Base-by-base conservation (phyloP, 192 early-diverging fungal species). In the Coemansia sp. region DNA sequence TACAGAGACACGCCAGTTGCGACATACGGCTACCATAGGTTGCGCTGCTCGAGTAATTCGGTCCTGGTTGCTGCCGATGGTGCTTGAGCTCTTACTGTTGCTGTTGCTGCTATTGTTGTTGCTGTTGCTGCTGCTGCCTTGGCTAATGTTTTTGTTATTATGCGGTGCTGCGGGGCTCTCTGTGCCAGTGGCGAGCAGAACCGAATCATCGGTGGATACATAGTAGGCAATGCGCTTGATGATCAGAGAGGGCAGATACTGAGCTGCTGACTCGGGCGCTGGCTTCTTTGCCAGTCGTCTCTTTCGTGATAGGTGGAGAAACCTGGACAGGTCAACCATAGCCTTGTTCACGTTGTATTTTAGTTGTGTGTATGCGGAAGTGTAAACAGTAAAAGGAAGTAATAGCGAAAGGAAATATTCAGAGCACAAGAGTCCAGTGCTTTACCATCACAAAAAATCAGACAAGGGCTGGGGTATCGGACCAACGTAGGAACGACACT, bases 211-310 rank as follows among this genome's bases (percentile, higher is more conserved):
- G 20, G 63, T 59, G 2, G 76, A 49, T 13, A 66, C 59, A 58
- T 67, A 73, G 53, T 63, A 34, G 15, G 70, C 63, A 21, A 79
- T 79, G 60, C 66, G 76, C 58, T 73, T 67, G 59, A 79, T 66
- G 26, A 79, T 70, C 30, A 30, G 52, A 9, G 76, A 70, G 10
- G 76, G 76, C 51, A 79, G 64, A 52, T 69, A 63, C 70, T 72
- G 76, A 10, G 76, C 76, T 8, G 53, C 28, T 1, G 61, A 63
- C 7, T 40, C 25, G 8, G 33, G 52, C 8, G 25, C 23, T 3
- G 33, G 45, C 18, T 52, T 64, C 23, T 71, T 71, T n/a, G 48
- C 7, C 4, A 25, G n/a, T 12, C 58, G 46, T 21, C 21, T 64
- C 35, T 58, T 34, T n/a, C 45, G 61, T 37, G 33, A 26, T 59